Conservation (phyloP, 2,329 filamentous ascomycete genomes). For the Sclerotiophoma versabilis region DNA sequence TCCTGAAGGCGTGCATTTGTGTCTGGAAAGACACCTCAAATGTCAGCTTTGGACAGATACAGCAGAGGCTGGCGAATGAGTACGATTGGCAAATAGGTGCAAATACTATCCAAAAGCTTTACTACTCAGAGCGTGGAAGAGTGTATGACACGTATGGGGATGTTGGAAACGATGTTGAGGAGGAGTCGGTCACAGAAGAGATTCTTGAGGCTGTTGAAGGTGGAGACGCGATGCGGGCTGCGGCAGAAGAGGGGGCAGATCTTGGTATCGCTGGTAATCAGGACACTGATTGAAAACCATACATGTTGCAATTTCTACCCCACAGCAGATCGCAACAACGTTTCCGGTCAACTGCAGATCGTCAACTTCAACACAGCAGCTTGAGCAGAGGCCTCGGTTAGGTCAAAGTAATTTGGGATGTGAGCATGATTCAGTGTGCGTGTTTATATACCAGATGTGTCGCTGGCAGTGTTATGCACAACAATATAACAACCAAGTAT, state of each 20-base stretch:
- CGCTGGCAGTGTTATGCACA: too few species aligned
- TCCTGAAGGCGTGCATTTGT: conserved; percentile 26
- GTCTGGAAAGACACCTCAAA: conserved; percentile 21
- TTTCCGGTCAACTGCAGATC: neutral
- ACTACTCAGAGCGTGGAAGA: conserved; percentile 10
- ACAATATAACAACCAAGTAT: too few species aligned
- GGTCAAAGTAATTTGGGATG: too few species aligned
- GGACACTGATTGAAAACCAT: neutral
- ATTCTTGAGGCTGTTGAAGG: neutral
- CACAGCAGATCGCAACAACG: neutral
- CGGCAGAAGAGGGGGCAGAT: neutral
- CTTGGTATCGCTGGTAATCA: neutral
- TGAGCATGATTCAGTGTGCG: too few species aligned
- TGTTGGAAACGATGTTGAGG: neutral
- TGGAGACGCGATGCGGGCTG: neutral
- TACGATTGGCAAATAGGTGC: conserved; percentile 19
- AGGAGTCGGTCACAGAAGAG: neutral
- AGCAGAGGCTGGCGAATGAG: conserved; percentile 18
- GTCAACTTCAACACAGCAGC: too few species aligned
- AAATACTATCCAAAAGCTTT: conserved; percentile 24
- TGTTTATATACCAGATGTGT: too few species aligned
- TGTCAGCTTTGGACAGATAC: conserved; percentile 19
- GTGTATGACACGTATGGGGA: conserved; percentile 14
- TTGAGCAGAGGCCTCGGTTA: too few species aligned
- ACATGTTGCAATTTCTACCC: neutral